A percentile compares a stretch with the other conserved stretches of the same genome.
Conservation (phyloP, 169 alveolate species). For the Eimeria falciformis region DNA sequence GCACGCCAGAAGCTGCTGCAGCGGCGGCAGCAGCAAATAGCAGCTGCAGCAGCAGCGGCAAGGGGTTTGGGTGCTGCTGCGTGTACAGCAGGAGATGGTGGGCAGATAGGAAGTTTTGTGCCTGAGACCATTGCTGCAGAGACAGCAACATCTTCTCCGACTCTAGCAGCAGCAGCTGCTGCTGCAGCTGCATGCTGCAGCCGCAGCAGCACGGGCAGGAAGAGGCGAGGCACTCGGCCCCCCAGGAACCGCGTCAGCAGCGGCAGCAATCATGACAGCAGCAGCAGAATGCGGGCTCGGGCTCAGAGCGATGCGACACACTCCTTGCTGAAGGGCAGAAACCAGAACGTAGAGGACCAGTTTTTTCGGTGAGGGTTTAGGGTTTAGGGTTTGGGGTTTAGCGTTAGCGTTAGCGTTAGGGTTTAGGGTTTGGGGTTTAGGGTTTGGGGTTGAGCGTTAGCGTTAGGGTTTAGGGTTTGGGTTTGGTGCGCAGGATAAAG, state of each 20-base stretch:
- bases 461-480: no score
- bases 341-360: conserved; percentile 34
- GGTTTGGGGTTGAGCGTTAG: no score
- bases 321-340: conserved; percentile 23
- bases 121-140: no score
- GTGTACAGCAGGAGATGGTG: not conserved
- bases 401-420: no score
- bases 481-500: conserved; percentile 14
- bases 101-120: no score
- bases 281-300: not conserved
- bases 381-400: conserved; percentile 46
- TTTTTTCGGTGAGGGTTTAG: conserved; percentile 54
- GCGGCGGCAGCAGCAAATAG: conserved; percentile 21
- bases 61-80: conserved; percentile 29
- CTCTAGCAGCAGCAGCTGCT: conserved; percentile 23
- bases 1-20: not conserved
- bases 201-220: conserved; percentile 19
- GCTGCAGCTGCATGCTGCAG: conserved; percentile 52
- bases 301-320: conserved; percentile 49
- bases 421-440: conserved; percentile 31
- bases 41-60: conserved; percentile 27
- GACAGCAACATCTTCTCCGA: no score
- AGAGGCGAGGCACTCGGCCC: conserved; percentile 43
- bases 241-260: conserved; percentile 51
- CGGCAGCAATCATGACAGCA: conserved; percentile 19